Evolutionary conservation across 768 basidiomycete genomes (phyloP).

Genomic region (Trametes punicea): DNA sequence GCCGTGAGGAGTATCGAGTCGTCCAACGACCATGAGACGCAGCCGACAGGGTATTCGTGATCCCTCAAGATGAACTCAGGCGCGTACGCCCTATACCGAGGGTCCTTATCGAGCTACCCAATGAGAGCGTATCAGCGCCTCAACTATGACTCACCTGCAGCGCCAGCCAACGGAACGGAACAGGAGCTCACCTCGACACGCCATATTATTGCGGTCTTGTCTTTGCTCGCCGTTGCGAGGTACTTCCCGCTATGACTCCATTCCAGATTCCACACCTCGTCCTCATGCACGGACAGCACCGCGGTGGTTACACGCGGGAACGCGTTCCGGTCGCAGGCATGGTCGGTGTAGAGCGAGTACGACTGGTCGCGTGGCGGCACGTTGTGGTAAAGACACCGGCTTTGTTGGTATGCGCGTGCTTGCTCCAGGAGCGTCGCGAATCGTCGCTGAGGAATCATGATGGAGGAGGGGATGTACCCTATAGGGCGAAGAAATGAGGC

Average conservation of each 20-base stretch:
- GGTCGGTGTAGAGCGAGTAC: slow-evolving; percentile 86
- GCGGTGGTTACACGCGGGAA: slow-evolving; percentile 88
- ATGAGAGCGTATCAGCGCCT: slow-evolving; percentile 7
- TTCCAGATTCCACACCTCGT: slow-evolving; percentile 94
- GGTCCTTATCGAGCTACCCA: slow-evolving; percentile 44
- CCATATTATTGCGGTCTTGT: slow-evolving; percentile 90
- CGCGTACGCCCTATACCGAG: slow-evolving; percentile 56
- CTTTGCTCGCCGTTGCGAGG: slow-evolving; percentile 86
- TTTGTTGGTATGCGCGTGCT: slow-evolving; percentile 75
- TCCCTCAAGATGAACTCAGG: slow-evolving; percentile 61
- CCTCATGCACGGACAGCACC: slow-evolving; percentile 78
- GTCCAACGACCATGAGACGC: slow-evolving; percentile 91
- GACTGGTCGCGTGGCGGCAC: slow-evolving; percentile 50
- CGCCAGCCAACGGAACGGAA: slow-evolving; percentile 4
- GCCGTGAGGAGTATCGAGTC: slow-evolving; percentile 81
- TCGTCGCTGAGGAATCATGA: slow-evolving; percentile 91
- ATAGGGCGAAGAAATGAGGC: neutral
- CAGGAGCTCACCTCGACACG: slow-evolving; percentile 61
- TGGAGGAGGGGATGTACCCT: slow-evolving; percentile 87
- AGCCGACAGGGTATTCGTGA: slow-evolving; percentile 77
- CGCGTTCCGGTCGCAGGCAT: slow-evolving; percentile 71
- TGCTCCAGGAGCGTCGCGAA: slow-evolving; percentile 84
- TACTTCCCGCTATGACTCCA: slow-evolving; percentile 90
- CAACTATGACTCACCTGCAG: slow-evolving; percentile 4
- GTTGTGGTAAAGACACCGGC: slow-evolving; percentile 86